Evolutionary conservation across 768 basidiomycete species (phyloP), one percentile per base, ranked within the genome.

Genomic region (Hypholoma fasciculare): DNA sequence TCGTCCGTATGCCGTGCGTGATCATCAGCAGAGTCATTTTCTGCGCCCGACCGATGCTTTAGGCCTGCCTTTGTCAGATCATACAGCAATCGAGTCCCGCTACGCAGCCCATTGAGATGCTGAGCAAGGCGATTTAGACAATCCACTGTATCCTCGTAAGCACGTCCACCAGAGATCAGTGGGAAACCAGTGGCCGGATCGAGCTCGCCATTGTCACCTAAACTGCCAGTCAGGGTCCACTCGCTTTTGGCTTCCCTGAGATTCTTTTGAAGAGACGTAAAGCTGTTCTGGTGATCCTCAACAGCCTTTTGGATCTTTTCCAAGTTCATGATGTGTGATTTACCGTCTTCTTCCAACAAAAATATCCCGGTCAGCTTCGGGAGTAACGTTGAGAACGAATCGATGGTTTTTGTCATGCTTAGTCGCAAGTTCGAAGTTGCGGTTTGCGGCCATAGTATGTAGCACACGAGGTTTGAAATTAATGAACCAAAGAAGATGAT

Each of bases 41-140:
- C 16, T 49, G 23, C 6, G 30, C 27, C 48, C 9, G 9, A 17
- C 58, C 66, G 30, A 70, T 66, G 42, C 69, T 57, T 65, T 9
- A 70, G 65, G 16, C 78, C 76, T 1, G 90, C 89, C 63, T 82
- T 82, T 13, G 89, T 83, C 27, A 98, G 71, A 49, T 96, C 92
- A 60, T 89, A 86, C 68, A 98, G 95, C 37, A 98, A 71, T 36
- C 84, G 81, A 7, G 89, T 93, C 1, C 94, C 91, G 57, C 90
- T 87, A 48, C 96, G 75, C 58, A 98, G 76, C 23, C 96, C 95
- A 56, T 89, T 95, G 39, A 99, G 73, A 74, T 98, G 96, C 67
- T 99, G 96, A 1, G 93, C 97, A 4, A 99, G 82, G 16, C 94
- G 78, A 58, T 91, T 96, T 65, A 99, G 77, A 65, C 88, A 89